A percentile compares a stretch with the other conserved stretches of the same genome.
These are phyloP conservation scores for Senna tora DNA, from an alignment of 306 rosid species.

Conservation along the genomic window DNA sequence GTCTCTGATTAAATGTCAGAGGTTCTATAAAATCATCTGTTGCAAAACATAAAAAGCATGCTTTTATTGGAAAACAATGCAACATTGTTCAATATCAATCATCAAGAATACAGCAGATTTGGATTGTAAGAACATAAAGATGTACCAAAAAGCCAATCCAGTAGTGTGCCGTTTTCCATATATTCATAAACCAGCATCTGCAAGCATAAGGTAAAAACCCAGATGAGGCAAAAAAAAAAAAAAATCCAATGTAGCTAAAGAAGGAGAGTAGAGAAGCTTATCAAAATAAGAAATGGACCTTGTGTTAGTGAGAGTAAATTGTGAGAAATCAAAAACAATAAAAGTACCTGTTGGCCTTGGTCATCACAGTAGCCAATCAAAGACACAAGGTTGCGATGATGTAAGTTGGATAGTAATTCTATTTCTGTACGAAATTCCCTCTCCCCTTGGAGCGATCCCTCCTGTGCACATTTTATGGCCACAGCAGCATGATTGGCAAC, in stretches of 20 bases:
- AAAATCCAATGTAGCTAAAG: conserved; percentile 31
- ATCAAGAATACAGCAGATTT: conserved; percentile 8
- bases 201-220: conserved; percentile 41
- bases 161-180: conserved; percentile 82
- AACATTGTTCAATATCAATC: too few species aligned
- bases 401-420: conserved; percentile 69
- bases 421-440: conserved; percentile 87
- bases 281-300: conserved; percentile 6
- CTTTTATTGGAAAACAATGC: neutral
- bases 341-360: conserved; percentile 73
- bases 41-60: conserved; percentile 32
- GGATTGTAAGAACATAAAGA: conserved; percentile 18
- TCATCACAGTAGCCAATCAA: conserved; percentile 83
- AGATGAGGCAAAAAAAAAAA: conserved; percentile 34
- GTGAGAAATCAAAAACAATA: conserved; percentile 19
- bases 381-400: conserved; percentile 86
- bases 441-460: conserved; percentile 79
- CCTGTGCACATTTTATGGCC: conserved; percentile 89
- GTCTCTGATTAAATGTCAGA: conserved; percentile 65
- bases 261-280: neutral
- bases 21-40: conserved; percentile 65
- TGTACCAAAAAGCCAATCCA: conserved; percentile 92
- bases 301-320: conserved; percentile 13
- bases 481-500: conserved; percentile 61
- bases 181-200: conserved; percentile 96